These are phyloP conservation scores for Colletotrichum aenigma DNA, from an alignment of 2,329 filamentous ascomycete genomes.

Conservation along the genomic window DNA sequence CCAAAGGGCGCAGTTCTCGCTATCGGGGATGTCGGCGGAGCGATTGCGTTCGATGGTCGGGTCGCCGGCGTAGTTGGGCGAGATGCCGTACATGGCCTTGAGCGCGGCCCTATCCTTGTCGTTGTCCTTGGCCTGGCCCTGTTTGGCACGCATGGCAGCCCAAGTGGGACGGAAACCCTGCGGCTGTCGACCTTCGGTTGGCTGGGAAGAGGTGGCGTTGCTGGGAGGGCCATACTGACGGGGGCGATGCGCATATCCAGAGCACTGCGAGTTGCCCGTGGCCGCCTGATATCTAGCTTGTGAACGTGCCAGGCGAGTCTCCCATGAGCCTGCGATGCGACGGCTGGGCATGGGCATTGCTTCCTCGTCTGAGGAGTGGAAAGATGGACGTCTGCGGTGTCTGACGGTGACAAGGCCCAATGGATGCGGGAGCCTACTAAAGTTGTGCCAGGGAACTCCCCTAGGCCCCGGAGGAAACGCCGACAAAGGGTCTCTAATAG, in stretches of 20 bases:
- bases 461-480: background rate
- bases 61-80: conserved; percentile 43
- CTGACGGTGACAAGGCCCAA: background rate
- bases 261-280: background rate
- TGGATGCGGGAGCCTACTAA: background rate
- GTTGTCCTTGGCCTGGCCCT: background rate
- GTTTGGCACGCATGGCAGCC: background rate
- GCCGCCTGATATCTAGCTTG: background rate
- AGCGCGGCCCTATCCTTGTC: background rate
- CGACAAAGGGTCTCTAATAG: background rate
- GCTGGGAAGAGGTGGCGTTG: background rate
- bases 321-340: background rate
- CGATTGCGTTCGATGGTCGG: conserved; percentile 38
- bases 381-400: background rate
- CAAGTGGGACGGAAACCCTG: conserved; percentile 1
- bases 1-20: conserved; percentile 56
- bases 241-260: background rate
- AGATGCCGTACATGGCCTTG: conserved; percentile 24
- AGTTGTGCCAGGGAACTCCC: background rate
- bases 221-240: background rate
- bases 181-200: background rate
- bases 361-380: background rate
- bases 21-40: conserved; percentile 41
- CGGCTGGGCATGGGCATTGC: background rate
- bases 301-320: background rate